Evolutionary conservation across 2,329 filamentous ascomycete genomes (phyloP), one percentile per base, ranked within the genome.

Genomic region (Trichoderma guizhouense): DNA sequence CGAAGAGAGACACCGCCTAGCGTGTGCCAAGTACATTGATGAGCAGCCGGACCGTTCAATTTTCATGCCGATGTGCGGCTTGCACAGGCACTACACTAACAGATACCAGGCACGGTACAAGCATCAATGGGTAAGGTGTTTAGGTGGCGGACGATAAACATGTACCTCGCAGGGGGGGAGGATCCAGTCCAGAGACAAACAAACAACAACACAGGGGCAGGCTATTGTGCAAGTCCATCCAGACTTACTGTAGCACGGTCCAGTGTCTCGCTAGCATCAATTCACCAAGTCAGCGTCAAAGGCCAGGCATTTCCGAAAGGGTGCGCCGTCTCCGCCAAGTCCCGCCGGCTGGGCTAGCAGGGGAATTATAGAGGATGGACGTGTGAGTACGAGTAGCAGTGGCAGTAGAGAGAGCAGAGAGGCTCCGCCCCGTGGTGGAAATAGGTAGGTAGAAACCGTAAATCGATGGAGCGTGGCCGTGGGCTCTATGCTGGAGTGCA

Each of bases 271-370:
- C 67, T 51, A 70, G 60, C 43, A 34, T 43, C 39, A 43, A 43
- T 36, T 36, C 18, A 60, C 21, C 32, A 58, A 60, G 62, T 53
- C 64, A 26, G 66, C 47, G 43, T 43, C 47, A 66, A 60, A 68
- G 64, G 64, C 66, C 53, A 68, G 64, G 64, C 66, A 69, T 69
- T 71, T 65, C 64, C 69, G 63, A 69, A 53, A 36, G 72, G 69
- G 57, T 51, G 64, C 61, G 63, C 64, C 72, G 72, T 67, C 71
- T 71, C 71, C 67, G 71, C 71, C 71, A 72, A 72, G 71, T 21
- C 69, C 72, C 72, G 72, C 72, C 72, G 55, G 34, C 34, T 66
- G 72, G 63, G 34, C 72, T 73, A 73, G 72, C 69, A 72, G 64
- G 64, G 69, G 32, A 39, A 57, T 53, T 24, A 12, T 24, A 53